phyloP scores from a whole-genome alignment of 768 basidiomycete species.

The Mycena vitilis region DNA sequence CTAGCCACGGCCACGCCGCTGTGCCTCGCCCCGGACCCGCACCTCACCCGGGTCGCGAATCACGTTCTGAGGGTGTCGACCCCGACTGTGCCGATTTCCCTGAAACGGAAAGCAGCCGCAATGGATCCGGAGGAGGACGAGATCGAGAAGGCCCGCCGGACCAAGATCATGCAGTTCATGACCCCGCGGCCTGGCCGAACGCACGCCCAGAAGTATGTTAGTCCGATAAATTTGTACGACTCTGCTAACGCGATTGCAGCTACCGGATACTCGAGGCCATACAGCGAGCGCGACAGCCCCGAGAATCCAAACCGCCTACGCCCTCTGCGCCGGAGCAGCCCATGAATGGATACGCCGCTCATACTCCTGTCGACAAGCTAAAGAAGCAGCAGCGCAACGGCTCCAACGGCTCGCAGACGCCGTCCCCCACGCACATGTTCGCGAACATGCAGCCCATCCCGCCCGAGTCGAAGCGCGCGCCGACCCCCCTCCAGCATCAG shows the following conservation, averaged over 20 bases:
- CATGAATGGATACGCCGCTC: slow-evolving; percentile 4
- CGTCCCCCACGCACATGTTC: slow-evolving; percentile 37
- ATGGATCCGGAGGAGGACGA: slow-evolving; percentile 83
- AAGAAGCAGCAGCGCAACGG: slow-evolving; percentile 41
- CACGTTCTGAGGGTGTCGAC: slow-evolving; percentile 78
- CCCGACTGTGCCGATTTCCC: slow-evolving; percentile 75
- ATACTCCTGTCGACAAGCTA: slow-evolving; percentile 37
- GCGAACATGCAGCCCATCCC: slow-evolving; percentile 34
- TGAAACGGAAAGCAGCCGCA: slow-evolving; percentile 81
- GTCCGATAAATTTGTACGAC: slow-evolving; percentile 16
- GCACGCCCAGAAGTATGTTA: slow-evolving; percentile 61
- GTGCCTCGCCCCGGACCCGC: slow-evolving; percentile 84
- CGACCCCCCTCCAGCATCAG: slow-evolving; percentile 33
- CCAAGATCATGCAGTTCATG: slow-evolving; percentile 86
- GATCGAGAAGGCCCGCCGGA: slow-evolving; percentile 74
- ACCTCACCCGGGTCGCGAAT: slow-evolving; percentile 81
- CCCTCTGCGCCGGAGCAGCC: slow-evolving; percentile 19
- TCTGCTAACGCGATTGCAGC: slow-evolving; percentile 45
- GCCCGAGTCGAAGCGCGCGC: slow-evolving; percentile 33
- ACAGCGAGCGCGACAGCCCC: slow-evolving; percentile 38
- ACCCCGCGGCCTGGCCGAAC: slow-evolving; percentile 65
- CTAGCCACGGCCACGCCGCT: slow-evolving; percentile 80
- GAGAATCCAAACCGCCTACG: slow-evolving; percentile 29
- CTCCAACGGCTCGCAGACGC: slow-evolving; percentile 30
- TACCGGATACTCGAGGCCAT: slow-evolving; percentile 70